Evolutionary conservation across 805 yeast species (phyloP).

Genomic region (Lipomyces orientalis): DNA sequence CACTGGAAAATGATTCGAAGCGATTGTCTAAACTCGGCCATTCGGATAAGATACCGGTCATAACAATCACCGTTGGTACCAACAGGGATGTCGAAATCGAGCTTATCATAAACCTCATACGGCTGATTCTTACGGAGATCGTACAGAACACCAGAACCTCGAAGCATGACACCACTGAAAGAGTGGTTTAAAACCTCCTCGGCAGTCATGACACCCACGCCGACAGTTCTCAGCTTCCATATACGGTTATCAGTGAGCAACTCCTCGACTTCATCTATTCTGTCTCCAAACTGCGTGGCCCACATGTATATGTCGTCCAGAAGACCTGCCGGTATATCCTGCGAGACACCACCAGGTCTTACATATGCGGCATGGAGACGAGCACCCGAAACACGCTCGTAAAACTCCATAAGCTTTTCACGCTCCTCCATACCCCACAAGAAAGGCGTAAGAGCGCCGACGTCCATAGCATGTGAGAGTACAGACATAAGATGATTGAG

Average conservation of each 20-base stretch:
- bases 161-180: slow-evolving; percentile 84
- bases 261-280: slow-evolving; percentile 89
- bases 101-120: slow-evolving; percentile 84
- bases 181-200: slow-evolving; percentile 86
- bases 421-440: slow-evolving; percentile 95
- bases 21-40: slow-evolving; percentile 92
- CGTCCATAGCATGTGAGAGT: slow-evolving; percentile 89
- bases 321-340: slow-evolving; percentile 83
- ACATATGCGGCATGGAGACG: slow-evolving; percentile 87
- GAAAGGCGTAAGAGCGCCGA: slow-evolving; percentile 91
- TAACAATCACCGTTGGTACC: slow-evolving; percentile 90
- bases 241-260: slow-evolving; percentile 87
- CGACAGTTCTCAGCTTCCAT: slow-evolving; percentile 86
- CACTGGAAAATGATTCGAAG: slow-evolving; percentile 88
- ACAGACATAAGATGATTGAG: slow-evolving; percentile 87
- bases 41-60: slow-evolving; percentile 85
- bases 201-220: slow-evolving; percentile 79
- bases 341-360: slow-evolving; percentile 91
- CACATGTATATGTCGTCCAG: slow-evolving; percentile 92
- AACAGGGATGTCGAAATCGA: slow-evolving; percentile 86
- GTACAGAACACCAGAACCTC: slow-evolving; percentile 89
- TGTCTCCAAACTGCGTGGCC: slow-evolving; percentile 95
- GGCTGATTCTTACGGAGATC: slow-evolving; percentile 87
- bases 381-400: slow-evolving; percentile 89
- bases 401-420: slow-evolving; percentile 90